Evolutionary conservation across 345 rosid genomes (phyloP).

Genomic region (Moricandia arvensis): DNA sequence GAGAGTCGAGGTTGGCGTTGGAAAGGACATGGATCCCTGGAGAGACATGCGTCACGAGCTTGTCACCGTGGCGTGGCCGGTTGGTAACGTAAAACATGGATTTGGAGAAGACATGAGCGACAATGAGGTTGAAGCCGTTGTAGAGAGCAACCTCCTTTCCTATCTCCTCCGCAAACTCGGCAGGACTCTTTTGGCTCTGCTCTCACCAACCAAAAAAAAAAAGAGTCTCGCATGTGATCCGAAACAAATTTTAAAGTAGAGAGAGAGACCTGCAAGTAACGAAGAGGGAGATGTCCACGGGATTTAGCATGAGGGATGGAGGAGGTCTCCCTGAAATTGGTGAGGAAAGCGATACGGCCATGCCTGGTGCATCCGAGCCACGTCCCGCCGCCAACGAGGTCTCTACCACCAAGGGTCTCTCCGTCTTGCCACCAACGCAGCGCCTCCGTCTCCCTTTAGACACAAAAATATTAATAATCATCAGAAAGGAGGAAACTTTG

Average conservation of each 20-base stretch:
- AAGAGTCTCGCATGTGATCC: neutral
- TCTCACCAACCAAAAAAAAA: neutral
- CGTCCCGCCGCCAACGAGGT: slow-evolving; percentile 72
- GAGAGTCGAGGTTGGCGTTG: slow-evolving; percentile 73
- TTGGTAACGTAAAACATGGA: slow-evolving; percentile 74
- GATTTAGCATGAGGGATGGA: slow-evolving; percentile 42
- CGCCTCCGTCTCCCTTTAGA: slow-evolving; percentile 55
- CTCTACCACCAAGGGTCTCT: slow-evolving; percentile 71
- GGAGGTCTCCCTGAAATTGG: slow-evolving; percentile 58
- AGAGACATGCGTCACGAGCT: slow-evolving; percentile 49
- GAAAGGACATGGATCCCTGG: slow-evolving; percentile 78
- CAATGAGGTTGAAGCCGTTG: slow-evolving; percentile 70
- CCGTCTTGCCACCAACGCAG: slow-evolving; percentile 69
- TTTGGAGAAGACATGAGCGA: slow-evolving; percentile 51
- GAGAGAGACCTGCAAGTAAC: slow-evolving; percentile 42
- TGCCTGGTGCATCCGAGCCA: slow-evolving; percentile 67
- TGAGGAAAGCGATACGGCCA: slow-evolving; percentile 69
- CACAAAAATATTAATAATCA: no score
- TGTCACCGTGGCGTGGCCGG: slow-evolving; percentile 42
- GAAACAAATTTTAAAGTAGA: neutral
- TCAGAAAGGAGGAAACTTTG: neutral
- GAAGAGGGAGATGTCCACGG: slow-evolving; percentile 74
- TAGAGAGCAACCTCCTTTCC: slow-evolving; percentile 46
- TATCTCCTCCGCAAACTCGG: slow-evolving; percentile 60
- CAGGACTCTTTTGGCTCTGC: slow-evolving; percentile 60